Evolutionary conservation across 495 filamentous ascomycete genomes (phyloP).

Genomic region (Aspergillus incahuasiensis): DNA sequence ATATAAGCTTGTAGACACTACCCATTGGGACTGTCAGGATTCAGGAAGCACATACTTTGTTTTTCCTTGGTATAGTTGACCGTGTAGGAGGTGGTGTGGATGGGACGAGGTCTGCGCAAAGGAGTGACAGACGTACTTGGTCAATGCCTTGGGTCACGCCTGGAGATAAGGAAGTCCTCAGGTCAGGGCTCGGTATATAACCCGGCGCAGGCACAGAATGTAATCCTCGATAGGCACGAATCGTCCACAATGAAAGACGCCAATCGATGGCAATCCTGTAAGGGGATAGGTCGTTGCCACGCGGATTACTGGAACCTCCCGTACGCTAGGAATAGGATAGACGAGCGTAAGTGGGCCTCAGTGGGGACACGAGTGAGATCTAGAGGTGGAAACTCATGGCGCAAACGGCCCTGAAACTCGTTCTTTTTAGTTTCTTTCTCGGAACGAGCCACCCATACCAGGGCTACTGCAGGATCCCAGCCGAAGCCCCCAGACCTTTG

Average conservation of each 20-base stretch:
- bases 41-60: background rate
- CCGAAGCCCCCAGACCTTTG: slow-evolving; percentile 20
- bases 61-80: background rate
- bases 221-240: slow-evolving; percentile 1
- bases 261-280: slow-evolving; percentile 2
- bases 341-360: slow-evolving; percentile 9
- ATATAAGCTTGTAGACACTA: background rate
- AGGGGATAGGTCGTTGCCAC: slow-evolving; percentile 13
- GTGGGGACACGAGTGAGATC: slow-evolving; percentile 15
- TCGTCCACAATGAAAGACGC: background rate
- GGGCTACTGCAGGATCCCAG: slow-evolving; percentile 32
- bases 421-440: slow-evolving; percentile 10
- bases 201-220: background rate
- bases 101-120: background rate
- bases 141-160: background rate
- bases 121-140: background rate
- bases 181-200: slow-evolving; percentile 1
- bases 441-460: slow-evolving; percentile 31
- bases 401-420: slow-evolving; percentile 28
- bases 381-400: slow-evolving; percentile 28
- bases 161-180: background rate
- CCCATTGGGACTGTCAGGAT: too few relatives aligned
- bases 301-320: slow-evolving; percentile 15
- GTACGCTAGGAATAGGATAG: slow-evolving; percentile 12
- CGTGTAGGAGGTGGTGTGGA: background rate